A percentile compares a stretch with the other conserved stretches of the same genome.
These are phyloP conservation scores for Trypanosoma conorhini DNA, from an alignment of 208 protist genomes.

Conservation along the genomic window DNA sequence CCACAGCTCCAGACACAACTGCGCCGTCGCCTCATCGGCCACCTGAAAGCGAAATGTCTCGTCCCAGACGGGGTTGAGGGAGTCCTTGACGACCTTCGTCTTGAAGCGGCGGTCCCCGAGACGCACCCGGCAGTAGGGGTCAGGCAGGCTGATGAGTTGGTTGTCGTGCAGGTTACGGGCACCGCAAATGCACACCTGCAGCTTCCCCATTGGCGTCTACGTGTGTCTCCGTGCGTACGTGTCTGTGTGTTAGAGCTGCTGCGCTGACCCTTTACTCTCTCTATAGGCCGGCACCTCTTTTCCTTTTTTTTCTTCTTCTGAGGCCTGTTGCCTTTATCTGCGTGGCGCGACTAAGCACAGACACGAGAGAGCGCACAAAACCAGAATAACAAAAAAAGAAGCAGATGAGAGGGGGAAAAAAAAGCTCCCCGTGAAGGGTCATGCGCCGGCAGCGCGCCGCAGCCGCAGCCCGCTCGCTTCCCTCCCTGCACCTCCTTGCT, in stretches of 20 bases:
- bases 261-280: too few relatives aligned
- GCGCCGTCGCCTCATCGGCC: conserved; percentile 47
- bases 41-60: conserved; percentile 74
- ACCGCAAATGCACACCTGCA: conserved; percentile 68
- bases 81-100: conserved; percentile 61
- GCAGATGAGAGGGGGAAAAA: conserved; percentile 6
- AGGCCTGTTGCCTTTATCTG: not conserved
- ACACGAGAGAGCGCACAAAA: not conserved
- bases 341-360: not conserved
- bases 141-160: conserved; percentile 44
- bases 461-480: too few relatives aligned
- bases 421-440: not conserved
- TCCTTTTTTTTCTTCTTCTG: too few relatives aligned
- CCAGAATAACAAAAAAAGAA: not conserved
- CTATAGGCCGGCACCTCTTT: too few relatives aligned
- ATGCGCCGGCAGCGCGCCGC: too few relatives aligned
- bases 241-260: too few relatives aligned
- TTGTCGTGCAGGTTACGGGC: conserved; percentile 58
- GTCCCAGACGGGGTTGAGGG: conserved; percentile 58
- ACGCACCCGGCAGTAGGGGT: conserved; percentile 65
- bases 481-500: too few relatives aligned
- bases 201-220: conserved; percentile 51
- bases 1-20: conserved; percentile 70
- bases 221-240: not conserved
- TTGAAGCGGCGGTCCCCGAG: conserved; percentile 58